These are phyloP conservation scores for Xylogone sp. DNA, from an alignment of 2,329 filamentous ascomycete species.

Conservation along the genomic window DNA sequence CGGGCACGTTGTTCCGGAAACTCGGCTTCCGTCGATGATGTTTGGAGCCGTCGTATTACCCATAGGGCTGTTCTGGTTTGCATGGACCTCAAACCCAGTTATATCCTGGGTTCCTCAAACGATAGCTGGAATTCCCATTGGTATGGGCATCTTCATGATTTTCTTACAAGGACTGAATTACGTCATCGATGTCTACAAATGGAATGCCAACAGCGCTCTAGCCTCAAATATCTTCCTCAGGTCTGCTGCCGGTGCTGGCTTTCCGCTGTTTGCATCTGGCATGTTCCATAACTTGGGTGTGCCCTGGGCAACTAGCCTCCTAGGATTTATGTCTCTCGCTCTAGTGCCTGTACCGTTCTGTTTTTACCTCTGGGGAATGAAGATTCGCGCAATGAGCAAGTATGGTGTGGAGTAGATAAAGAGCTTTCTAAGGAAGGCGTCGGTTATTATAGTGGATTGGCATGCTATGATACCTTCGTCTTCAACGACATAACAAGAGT, in stretches of 20 bases:
- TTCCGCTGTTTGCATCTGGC: conserved; percentile 58
- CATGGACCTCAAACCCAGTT: conserved; percentile 54
- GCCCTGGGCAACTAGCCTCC: conserved; percentile 33
- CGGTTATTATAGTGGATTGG: no score
- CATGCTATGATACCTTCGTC: no score
- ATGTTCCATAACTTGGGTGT: conserved; percentile 34
- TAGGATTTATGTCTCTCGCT: not conserved
- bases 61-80: conserved; percentile 62
- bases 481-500: no score
- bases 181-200: no score
- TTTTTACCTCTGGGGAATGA: no score
- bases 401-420: no score
- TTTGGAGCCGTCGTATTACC: conserved; percentile 59
- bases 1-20: no score
- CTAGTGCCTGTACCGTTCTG: no score
- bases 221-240: conserved; percentile 56
- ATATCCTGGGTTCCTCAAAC: conserved; percentile 41
- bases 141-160: not conserved
- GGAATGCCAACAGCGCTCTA: conserved; percentile 31
- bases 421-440: no score
- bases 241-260: conserved; percentile 51
- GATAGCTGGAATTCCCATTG: conserved; percentile 27
- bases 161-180: no score
- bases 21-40: conserved; percentile 43
- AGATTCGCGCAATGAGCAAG: no score